Evolutionary conservation across 176 grass and related monocot genomes (phyloP).

Genomic region (Dendrocalamus sinicus): DNA sequence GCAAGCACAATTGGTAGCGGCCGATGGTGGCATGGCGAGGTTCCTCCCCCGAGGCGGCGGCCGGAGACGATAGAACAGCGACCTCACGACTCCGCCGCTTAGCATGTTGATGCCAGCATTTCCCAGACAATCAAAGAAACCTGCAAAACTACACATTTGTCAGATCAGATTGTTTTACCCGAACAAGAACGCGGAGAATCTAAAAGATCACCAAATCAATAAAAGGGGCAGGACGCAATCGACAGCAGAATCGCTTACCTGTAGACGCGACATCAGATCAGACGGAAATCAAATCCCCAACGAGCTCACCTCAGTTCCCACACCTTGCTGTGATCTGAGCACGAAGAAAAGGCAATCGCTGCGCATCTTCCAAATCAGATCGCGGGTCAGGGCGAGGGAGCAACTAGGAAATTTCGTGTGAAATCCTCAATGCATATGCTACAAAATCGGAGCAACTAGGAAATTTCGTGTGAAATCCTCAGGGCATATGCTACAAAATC

Average conservation of each 20-base stretch:
- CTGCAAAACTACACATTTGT: conserved; percentile 24
- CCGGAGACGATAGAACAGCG: conserved; percentile 51
- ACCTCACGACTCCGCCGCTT: conserved; percentile 57
- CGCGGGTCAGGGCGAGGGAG: neutral
- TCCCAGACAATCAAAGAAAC: conserved; percentile 26
- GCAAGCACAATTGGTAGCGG: conserved; percentile 42
- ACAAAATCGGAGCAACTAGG: neutral
- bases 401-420: neutral
- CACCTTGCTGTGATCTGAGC: conserved; percentile 43
- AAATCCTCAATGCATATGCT: neutral
- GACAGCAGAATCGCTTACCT: conserved; percentile 29
- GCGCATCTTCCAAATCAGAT: conserved; percentile 26
- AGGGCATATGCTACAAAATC: conserved; percentile 4
- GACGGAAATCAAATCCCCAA: conserved; percentile 30
- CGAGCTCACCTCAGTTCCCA: conserved; percentile 2
- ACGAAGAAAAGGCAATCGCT: conserved; percentile 7
- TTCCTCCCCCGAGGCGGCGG: conserved; percentile 31
- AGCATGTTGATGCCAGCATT: conserved; percentile 79
- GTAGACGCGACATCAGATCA: conserved; percentile 34
- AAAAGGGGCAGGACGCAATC: neutral
- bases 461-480: neutral
- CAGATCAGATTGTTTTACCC: conserved; percentile 31
- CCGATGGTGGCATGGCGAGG: conserved; percentile 30
- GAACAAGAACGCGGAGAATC: neutral
- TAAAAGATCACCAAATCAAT: neutral